Evolutionary conservation across 345 rosid genomes (phyloP), one percentile per base, ranked within the genome.

Genomic region (Noccaea caerulescens): DNA sequence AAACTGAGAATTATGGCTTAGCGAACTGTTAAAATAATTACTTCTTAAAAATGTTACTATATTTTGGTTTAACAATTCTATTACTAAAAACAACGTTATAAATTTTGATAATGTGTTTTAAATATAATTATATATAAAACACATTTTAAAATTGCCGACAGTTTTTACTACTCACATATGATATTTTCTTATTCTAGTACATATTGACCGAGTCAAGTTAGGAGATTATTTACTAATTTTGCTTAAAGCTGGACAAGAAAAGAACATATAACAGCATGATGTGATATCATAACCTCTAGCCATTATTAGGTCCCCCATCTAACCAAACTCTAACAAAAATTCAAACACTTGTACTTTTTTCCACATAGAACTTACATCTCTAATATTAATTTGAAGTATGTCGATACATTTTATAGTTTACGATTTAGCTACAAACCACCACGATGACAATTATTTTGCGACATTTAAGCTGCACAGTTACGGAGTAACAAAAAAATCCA

Each of bases 221-320:
- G 42, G 51, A 33, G 68, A 68, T 27, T 53, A 23, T 68, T 61
- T 44, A 43, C 68, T 52, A 53, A 68, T 33, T 36, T 44, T 60
- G 49, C 51, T 53, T 60, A 68, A 75, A 75, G 79, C 13, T n/a
- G 8, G 47, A 75, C 68, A 56, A 54, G 49, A 62, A 67, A 66
- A 63, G 57, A 58, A 69, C 80, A 67, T 30, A 51, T 63, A 56
- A 70, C 54, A 69, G n/a, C 61, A 76, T 69, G 71, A 66, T 37
- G 79, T 66, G 80, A 56, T 63, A 80, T 81, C 80, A 82, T 80
- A 61, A 60, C 79, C 71, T 63, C 72, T 68, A 41, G 82, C 83
- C 75, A 81, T 86, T 77, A 80, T 83, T 78, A 62, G 79, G 86
- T 75, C 84, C 82, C 85, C 81, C 82, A 76, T 58, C 23, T 50